phyloP scores from a whole-genome alignment of 768 basidiomycete species.

The Agaricus sinodeliciosus region DNA sequence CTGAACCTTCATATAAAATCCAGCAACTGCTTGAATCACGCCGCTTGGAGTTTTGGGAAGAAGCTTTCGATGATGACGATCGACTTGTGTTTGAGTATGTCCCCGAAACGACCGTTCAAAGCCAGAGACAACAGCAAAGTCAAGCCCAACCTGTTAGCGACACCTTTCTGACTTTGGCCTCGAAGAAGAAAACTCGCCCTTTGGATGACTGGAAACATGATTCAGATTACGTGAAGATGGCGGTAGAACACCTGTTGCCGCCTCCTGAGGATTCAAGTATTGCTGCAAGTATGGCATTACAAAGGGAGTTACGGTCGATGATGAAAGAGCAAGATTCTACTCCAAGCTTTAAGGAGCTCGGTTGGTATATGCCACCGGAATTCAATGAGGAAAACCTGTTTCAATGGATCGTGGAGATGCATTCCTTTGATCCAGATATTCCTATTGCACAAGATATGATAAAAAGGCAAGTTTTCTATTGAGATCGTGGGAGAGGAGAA shows the following conservation, averaged over 20 bases:
- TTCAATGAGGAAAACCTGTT: conserved; percentile 61
- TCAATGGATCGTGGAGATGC: conserved; percentile 71
- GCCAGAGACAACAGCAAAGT: conserved; percentile 8
- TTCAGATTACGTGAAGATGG: conserved; percentile 36
- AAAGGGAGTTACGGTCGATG: conserved; percentile 55
- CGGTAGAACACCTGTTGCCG: conserved; percentile 44
- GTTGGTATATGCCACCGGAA: conserved; percentile 70
- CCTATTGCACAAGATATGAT: conserved; percentile 60
- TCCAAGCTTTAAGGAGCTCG: conserved; percentile 43
- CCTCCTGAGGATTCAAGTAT: conserved; percentile 53
- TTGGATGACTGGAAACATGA: conserved; percentile 52
- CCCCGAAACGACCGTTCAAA: conserved; percentile 10
- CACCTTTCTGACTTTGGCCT: conserved; percentile 12
- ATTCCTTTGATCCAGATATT: conserved; percentile 56
- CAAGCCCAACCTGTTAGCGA: conserved; percentile 4
- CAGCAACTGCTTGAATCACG: conserved; percentile 38
- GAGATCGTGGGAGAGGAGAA: background rate
- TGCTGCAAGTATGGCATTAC: conserved; percentile 49
- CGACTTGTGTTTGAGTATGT: conserved; percentile 32
- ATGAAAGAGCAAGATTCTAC: conserved; percentile 50
- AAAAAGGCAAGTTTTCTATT: conserved; percentile 27
- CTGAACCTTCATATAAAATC: conserved; percentile 51
- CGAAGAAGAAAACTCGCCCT: conserved; percentile 16
- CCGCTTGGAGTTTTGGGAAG: conserved; percentile 31
- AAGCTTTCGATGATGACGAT: conserved; percentile 47